Percentiles rank a stretch among this genome's conserved stretches.
These are phyloP conservation scores for Penicillium verhagenii DNA, from an alignment of 495 filamentous ascomycete species.

Conservation along the genomic window DNA sequence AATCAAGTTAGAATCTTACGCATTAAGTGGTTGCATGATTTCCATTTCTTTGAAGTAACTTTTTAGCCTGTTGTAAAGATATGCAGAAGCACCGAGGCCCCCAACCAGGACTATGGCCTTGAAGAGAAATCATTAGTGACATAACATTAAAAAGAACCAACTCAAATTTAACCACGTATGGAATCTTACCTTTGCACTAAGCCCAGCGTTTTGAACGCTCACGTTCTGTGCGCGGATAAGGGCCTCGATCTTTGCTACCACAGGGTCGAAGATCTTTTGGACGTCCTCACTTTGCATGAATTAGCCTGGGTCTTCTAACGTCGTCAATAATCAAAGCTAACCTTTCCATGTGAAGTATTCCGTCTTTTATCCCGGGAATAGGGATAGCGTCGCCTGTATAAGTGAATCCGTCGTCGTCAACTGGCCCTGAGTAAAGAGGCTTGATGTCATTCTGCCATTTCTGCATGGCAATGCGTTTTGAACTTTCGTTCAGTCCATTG, in stretches of 20 bases:
- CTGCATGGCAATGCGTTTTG: neutral
- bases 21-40: conserved; percentile 61
- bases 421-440: conserved; percentile 8
- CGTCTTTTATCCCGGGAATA: conserved; percentile 20
- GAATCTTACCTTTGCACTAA: conserved; percentile 14
- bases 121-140: too few relatives aligned
- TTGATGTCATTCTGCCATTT: conserved; percentile 32
- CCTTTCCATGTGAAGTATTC: conserved; percentile 20
- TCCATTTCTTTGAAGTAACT: conserved; percentile 38
- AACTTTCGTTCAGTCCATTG: conserved; percentile 1
- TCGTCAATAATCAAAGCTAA: neutral
- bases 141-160: conserved; percentile 18
- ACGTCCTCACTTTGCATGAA: conserved; percentile 33
- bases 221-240: conserved; percentile 59
- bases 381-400: conserved; percentile 15
- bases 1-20: conserved; percentile 25
- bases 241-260: conserved; percentile 55
- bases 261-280: conserved; percentile 54
- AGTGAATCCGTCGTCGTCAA: neutral
- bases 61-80: conserved; percentile 58
- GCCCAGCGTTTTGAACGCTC: conserved; percentile 22
- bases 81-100: conserved; percentile 67
- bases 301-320: neutral
- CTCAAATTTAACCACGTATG: too few relatives aligned
- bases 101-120: conserved; percentile 66